Evolutionary conservation across 257 asterid genomes (phyloP), one percentile per base, ranked within the genome.

Genomic region (Plectranthus barbatus): DNA sequence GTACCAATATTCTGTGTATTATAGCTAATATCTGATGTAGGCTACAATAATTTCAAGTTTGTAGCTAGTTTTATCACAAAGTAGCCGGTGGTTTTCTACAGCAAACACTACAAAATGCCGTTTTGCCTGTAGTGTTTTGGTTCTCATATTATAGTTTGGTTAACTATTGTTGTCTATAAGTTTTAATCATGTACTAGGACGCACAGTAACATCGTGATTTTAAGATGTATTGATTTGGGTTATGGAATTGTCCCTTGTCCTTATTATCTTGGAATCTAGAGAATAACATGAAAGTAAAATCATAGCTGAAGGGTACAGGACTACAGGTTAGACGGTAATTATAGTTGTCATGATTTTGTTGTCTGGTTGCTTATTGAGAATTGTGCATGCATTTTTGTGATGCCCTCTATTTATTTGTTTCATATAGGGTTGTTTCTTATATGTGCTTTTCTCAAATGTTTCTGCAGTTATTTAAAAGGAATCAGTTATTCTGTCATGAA

Each of bases 401-500:
- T 46, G 2, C 33, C 37, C 55, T 64, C 20, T 34, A 31, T 23
- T 48, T 49, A 47, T 49, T 61, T 26, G 14, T 45, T 24, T 60
- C 14, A 19, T 29, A 6, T 24, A 14, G 46, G 24, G 3, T 44
- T 66, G 37, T 45, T 44, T 54, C 50, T 72, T 68, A 44, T 52
- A 13, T 40, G 58, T 49, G 48, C 62, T 72, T 60, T n/a, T 46
- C 47, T 46, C 53, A 21, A 23, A 72, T 68, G 39, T 69, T 62
- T 39, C 7, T 69, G 76, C 75, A 81, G 86, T 78, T 52, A 55
- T 24, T 48, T 45, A 47, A 47, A 47, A 12, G 67, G 68, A 52
- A 56, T 69, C 44, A 20, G 54, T n/a, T n/a, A n/a, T n/a, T n/a
- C n/a, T n/a, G n/a, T 56, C 24, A 81, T 81, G 86, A 83, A 70